phyloP scores from a whole-genome alignment of 164 flowering plant species.

The Macadamia integrifolia region DNA sequence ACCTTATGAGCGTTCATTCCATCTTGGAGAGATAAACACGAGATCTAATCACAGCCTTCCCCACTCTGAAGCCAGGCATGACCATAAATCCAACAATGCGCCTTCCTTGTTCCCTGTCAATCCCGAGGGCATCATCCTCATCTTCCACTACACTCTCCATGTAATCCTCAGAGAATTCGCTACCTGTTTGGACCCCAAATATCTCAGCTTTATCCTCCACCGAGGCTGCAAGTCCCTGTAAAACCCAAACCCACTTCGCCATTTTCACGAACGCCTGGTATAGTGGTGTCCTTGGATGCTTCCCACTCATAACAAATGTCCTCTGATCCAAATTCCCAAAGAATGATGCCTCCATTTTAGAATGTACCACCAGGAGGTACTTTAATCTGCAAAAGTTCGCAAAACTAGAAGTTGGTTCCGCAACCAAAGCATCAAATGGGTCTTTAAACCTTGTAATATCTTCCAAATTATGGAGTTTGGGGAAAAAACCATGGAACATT shows the following conservation, averaged over 20 bases:
- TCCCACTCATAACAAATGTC: constrained; percentile 32
- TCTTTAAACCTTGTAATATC: constrained; percentile 27
- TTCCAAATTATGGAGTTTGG: constrained; percentile 14
- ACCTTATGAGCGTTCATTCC: background rate
- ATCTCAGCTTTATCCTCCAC: constrained; percentile 31
- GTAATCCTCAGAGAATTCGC: constrained; percentile 36
- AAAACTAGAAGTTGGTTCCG: constrained; percentile 42
- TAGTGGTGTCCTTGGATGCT: constrained; percentile 54
- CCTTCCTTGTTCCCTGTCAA: constrained; percentile 4
- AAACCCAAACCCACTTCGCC: constrained; percentile 57
- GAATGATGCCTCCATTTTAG: constrained; percentile 47
- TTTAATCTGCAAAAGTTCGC: constrained; percentile 44
- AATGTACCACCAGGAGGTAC: constrained; percentile 45
- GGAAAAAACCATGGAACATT: constrained; percentile 36
- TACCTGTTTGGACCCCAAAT: constrained; percentile 37
- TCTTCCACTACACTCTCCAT: constrained; percentile 45
- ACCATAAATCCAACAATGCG: constrained; percentile 43
- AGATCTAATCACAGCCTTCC: constrained; percentile 30
- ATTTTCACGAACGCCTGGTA: constrained; percentile 52
- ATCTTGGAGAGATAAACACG: constrained; percentile 33
- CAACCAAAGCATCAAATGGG: constrained; percentile 36
- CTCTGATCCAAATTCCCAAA: constrained; percentile 62
- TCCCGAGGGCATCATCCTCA: constrained; percentile 2
- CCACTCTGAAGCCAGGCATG: constrained; percentile 51
- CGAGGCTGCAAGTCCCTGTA: constrained; percentile 30